A percentile compares a stretch with the other conserved stretches of the same genome.
Evolutionary conservation across 1,284 basidiomycete genomes (phyloP).

Genomic region (Sporisorium scitamineum): DNA sequence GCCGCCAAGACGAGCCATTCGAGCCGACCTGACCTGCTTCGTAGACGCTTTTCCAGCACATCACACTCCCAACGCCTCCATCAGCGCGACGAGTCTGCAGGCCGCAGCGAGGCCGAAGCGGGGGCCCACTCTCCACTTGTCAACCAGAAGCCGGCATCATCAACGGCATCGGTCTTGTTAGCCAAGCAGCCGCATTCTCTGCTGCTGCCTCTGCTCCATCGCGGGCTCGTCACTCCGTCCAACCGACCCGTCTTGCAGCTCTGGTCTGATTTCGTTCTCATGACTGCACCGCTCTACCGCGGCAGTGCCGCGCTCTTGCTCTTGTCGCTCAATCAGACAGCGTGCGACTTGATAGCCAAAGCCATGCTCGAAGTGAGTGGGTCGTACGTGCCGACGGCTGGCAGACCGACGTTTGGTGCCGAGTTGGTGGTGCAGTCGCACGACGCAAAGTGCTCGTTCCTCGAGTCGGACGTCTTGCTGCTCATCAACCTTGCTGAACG

Average conservation of each 20-base stretch:
- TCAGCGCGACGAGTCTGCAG: slow-evolving; percentile 20
- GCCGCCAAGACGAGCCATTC: slow-evolving; percentile 24
- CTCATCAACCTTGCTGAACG: slow-evolving; percentile 58
- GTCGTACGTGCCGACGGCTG: slow-evolving; percentile 60
- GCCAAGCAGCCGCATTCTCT: slow-evolving; percentile 71
- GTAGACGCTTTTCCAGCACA: slow-evolving; percentile 22
- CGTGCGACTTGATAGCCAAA: slow-evolving; percentile 80
- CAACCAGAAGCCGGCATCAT: slow-evolving; percentile 7
- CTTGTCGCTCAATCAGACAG: slow-evolving; percentile 82
- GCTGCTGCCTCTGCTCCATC: slow-evolving; percentile 81
- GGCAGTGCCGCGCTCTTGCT: slow-evolving; percentile 77
- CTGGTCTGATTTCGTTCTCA: slow-evolving; percentile 95
- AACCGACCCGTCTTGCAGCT: slow-evolving; percentile 88
- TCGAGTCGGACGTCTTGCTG: slow-evolving; percentile 51
- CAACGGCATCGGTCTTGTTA: not conserved
- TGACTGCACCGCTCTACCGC: slow-evolving; percentile 86
- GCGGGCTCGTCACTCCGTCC: slow-evolving; percentile 78
- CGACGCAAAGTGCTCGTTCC: slow-evolving; percentile 31
- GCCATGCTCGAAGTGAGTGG: slow-evolving; percentile 74
- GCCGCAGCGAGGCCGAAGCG: slow-evolving; percentile 14
- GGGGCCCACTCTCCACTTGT: not conserved
- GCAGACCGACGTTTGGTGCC: slow-evolving; percentile 43
- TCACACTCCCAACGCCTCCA: slow-evolving; percentile 16
- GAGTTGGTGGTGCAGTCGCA: slow-evolving; percentile 33
- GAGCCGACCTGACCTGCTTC: slow-evolving; percentile 9